Evolutionary conservation across 768 basidiomycete species (phyloP).

Genomic region (Auricularia auricula-judae): DNA sequence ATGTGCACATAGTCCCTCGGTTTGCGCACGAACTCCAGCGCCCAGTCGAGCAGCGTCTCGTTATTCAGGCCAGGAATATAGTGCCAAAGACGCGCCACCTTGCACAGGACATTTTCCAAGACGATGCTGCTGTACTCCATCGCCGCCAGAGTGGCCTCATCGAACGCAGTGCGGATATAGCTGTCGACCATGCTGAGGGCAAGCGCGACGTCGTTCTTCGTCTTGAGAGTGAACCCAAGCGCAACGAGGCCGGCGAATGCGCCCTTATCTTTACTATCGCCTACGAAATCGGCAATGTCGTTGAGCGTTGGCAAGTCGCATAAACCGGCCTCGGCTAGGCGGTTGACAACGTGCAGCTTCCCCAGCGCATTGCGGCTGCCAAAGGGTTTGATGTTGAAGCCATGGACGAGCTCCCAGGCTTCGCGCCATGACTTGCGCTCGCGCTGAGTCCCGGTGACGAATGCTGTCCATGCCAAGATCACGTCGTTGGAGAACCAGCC

Average conservation of each 20-base stretch:
- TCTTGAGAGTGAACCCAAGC: not conserved
- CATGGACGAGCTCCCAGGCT: not conserved
- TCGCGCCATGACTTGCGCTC: not conserved
- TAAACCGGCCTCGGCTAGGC: not conserved
- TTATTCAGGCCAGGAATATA: no score
- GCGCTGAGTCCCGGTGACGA: not conserved
- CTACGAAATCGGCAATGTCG: not conserved
- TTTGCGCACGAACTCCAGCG: no score
- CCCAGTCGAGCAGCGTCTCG: no score
- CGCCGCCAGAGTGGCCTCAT: not conserved
- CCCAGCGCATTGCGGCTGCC: not conserved
- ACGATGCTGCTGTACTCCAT: not conserved
- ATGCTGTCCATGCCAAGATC: not conserved
- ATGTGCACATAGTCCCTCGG: no score
- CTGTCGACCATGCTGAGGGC: not conserved
- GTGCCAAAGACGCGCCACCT: not conserved
- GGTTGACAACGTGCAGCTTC: not conserved
- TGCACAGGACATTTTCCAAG: not conserved
- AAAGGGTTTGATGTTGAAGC: not conserved
- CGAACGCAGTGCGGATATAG: not conserved
- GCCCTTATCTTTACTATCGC: not conserved
- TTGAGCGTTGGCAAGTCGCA: not conserved
- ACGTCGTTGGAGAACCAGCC: not conserved
- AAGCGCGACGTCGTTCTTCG: not conserved
- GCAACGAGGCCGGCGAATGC: not conserved